phyloP scores from a whole-genome alignment of 164 flowering plant genomes.

The Piper longum region DNA sequence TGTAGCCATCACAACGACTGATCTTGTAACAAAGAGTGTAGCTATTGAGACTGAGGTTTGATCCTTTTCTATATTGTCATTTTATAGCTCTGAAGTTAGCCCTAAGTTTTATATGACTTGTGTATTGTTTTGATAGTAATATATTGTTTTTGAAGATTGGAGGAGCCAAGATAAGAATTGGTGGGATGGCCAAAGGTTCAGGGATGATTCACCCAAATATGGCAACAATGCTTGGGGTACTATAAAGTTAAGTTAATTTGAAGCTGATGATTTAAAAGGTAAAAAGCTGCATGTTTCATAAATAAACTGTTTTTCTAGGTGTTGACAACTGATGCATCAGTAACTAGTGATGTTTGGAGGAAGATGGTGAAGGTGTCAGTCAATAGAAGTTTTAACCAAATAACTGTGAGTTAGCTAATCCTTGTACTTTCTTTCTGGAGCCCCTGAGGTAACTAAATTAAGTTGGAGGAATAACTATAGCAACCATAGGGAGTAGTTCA shows the following conservation, averaged over 20 bases:
- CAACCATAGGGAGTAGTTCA: no score
- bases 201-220: slow-evolving; percentile 99
- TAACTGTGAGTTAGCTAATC: slow-evolving; percentile 42
- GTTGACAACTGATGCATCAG: slow-evolving; percentile 82
- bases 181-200: slow-evolving; percentile 99
- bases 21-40: slow-evolving; percentile 95
- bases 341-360: slow-evolving; percentile 74
- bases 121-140: neutral
- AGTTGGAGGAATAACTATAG: no score
- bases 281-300: neutral
- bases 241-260: slow-evolving; percentile 3
- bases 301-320: slow-evolving; percentile 35
- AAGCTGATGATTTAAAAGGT: neutral
- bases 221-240: slow-evolving; percentile 99
- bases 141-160: slow-evolving; percentile 39
- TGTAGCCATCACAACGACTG: slow-evolving; percentile 93
- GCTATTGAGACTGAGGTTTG: slow-evolving; percentile 69
- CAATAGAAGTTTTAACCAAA: slow-evolving; percentile 94
- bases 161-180: slow-evolving; percentile 55
- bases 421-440: no score
- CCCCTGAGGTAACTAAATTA: no score
- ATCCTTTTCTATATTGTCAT: neutral
- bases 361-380: slow-evolving; percentile 79
- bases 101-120: neutral
- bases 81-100: neutral